Evolutionary conservation across 805 yeast genomes (phyloP), one percentile per base, ranked within the genome.

Genomic region (Starmerella sirachaensis): DNA sequence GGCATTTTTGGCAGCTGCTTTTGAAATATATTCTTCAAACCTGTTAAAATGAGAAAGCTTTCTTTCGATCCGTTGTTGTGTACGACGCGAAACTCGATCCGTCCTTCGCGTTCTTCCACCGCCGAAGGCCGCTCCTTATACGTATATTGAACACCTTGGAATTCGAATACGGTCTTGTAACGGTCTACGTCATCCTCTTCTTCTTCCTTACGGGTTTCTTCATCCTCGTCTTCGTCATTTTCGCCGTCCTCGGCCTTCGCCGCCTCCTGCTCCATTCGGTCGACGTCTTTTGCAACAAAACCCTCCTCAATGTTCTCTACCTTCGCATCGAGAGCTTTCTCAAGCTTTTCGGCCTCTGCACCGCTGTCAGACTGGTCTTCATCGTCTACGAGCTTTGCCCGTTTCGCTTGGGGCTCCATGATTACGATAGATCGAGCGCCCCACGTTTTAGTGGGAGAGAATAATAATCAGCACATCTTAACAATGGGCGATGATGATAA

Each of bases 1-100:
- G 99, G 99, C 99, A 91, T 91, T 60, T 91, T 88, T 2, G 99
- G 99, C 46, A 91, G 69, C 61, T 91, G 99, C 53, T 86, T 86
- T 57, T 91, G 98, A 59, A 91, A 91, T 47, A 91, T 88, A 56
- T 88, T 91, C 60, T 91, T 91, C 45, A 91, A 62, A 1, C 99
- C 99, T 0, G 97, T 91, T 45, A 91, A 64, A 34, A 91, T 88
- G 68, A 91, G 83, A 65, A 91, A 65, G 57, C 73, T 83, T 52
- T 91, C 98, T 43, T 70, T 69, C 2, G 85, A 68, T 54, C 85
- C 83, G 57, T 91, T 97, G 61, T 91, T 88, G 59, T 91, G 91
- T 19, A 91, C 99, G 22, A 91, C 99, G 39, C 97, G 68, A 54
- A 91, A 88, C 58, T 88, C 95, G 43, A 91, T 91, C 49, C 79